These are phyloP conservation scores for Colletotrichum siamense DNA, from an alignment of 2,329 filamentous ascomycete species.

Conservation along the genomic window DNA sequence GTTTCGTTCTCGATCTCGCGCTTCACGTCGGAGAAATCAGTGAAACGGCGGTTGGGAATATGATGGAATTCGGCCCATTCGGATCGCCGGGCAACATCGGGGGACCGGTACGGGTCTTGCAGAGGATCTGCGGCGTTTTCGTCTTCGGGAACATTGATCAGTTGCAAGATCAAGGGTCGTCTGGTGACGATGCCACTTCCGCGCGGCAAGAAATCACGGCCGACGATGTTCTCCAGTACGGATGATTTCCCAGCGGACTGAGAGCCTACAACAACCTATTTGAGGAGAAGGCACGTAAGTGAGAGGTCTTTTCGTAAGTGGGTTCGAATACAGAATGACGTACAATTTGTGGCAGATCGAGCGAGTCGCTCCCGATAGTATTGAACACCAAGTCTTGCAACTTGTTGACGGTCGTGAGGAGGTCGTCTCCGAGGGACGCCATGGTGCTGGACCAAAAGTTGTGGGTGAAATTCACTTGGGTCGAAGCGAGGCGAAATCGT, in stretches of 20 bases:
- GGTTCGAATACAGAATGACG: conserved; percentile 36
- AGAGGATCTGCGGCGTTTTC: conserved; percentile 68
- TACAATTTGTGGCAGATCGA: conserved; percentile 98
- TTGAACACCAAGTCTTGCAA: conserved; percentile 99
- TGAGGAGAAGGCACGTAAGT: not conserved
- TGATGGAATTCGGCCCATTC: conserved; percentile 98
- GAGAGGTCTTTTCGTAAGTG: not conserved
- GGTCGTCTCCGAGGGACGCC: conserved; percentile 94
- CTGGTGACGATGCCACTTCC: conserved; percentile 97
- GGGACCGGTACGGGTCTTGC: conserved; percentile 76
- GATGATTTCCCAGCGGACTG: conserved; percentile 99
- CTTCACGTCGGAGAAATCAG: conserved; percentile 91
- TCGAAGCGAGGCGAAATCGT: not conserved
- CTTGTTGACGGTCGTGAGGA: conserved; percentile 96
- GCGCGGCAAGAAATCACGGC: conserved; percentile 93
- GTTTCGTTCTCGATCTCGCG: conserved; percentile 98
- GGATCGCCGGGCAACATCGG: conserved; percentile 69
- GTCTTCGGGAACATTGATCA: conserved; percentile 90
- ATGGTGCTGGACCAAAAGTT: conserved; percentile 54
- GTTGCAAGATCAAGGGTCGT: conserved; percentile 91
- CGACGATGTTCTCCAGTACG: conserved; percentile 98
- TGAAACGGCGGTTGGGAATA: conserved; percentile 86
- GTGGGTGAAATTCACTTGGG: not conserved
- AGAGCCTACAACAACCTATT: conserved; percentile 94
- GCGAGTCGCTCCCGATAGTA: conserved; percentile 97